These are phyloP conservation scores for Diplosphaera chodatii DNA, from an alignment of 139 green algal species.

Conservation along the genomic window DNA sequence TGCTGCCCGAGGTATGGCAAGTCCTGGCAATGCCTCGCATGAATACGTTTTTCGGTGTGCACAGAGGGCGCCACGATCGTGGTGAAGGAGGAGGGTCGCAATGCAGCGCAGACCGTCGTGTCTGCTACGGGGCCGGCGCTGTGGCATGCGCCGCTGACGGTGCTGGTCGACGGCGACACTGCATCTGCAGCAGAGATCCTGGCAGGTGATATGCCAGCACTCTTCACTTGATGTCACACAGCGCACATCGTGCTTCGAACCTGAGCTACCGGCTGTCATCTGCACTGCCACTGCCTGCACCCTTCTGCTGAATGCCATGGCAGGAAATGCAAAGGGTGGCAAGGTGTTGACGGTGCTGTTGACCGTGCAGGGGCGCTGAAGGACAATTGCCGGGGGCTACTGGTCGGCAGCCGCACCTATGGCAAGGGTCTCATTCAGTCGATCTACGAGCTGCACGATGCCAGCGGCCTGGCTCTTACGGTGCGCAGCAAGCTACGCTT, in stretches of 20 bases:
- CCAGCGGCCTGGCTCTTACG: conserved; percentile 82
- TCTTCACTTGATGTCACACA: no score
- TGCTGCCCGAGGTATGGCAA: no score
- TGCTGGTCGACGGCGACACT: conserved; percentile 85
- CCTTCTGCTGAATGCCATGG: no score
- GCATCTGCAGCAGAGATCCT: conserved; percentile 88
- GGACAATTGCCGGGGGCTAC: conserved; percentile 90
- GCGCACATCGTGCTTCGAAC: no score
- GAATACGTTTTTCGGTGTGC: neutral
- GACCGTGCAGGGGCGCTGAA: conserved; percentile 73
- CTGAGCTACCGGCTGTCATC: no score
- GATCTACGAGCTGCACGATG: conserved; percentile 93
- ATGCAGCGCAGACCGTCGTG: neutral
- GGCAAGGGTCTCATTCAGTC: conserved; percentile 96
- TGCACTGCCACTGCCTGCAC: no score
- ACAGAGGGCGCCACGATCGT: conserved; percentile 58
- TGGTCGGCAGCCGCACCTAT: conserved; percentile 82
- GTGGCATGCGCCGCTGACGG: conserved; percentile 40
- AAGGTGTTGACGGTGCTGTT: no score
- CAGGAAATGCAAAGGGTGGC: no score
- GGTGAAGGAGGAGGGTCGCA: conserved; percentile 43
- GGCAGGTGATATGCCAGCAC: no score
- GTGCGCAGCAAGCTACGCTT: conserved; percentile 29
- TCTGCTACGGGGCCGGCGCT: conserved; percentile 11
- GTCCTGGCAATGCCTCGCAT: no score